These are phyloP conservation scores for Prunus padus DNA, from an alignment of 306 rosid species.

Conservation along the genomic window DNA sequence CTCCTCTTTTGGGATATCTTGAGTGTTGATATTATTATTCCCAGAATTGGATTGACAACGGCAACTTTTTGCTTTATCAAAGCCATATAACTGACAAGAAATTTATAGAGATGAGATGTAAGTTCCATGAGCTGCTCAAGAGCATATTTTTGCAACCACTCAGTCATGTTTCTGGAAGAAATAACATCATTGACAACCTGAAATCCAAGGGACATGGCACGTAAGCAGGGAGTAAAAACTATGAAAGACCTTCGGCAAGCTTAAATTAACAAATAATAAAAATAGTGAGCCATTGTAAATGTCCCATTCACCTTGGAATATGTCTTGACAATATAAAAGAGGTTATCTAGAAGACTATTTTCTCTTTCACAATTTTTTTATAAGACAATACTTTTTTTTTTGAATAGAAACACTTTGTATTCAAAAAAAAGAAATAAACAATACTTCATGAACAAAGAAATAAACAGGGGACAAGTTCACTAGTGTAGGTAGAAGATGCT, in stretches of 20 bases:
- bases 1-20: conserved; percentile 71
- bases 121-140: conserved; percentile 86
- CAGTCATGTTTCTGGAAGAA: conserved; percentile 53
- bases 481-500: background rate
- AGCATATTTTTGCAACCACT: conserved; percentile 74
- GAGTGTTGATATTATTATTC: conserved; percentile 45
- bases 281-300: background rate
- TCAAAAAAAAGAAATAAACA: background rate
- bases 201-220: conserved; percentile 23
- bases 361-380: background rate
- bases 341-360: background rate
- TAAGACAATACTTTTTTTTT: too few species aligned
- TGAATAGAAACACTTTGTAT: too few species aligned
- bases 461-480: background rate
- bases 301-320: background rate
- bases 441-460: background rate
- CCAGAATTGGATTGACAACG: conserved; percentile 50
- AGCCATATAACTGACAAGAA: conserved; percentile 43
- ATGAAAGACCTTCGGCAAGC: background rate
- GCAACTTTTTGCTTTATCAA: conserved; percentile 37
- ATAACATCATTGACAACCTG: conserved; percentile 67
- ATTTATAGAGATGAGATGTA: conserved; percentile 52
- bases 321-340: background rate
- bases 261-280: background rate
- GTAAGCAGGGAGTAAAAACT: conserved; percentile 4